Conservation (phyloP, 2,329 filamentous ascomycete genomes). For the Dothiorella sarmentorum region DNA sequence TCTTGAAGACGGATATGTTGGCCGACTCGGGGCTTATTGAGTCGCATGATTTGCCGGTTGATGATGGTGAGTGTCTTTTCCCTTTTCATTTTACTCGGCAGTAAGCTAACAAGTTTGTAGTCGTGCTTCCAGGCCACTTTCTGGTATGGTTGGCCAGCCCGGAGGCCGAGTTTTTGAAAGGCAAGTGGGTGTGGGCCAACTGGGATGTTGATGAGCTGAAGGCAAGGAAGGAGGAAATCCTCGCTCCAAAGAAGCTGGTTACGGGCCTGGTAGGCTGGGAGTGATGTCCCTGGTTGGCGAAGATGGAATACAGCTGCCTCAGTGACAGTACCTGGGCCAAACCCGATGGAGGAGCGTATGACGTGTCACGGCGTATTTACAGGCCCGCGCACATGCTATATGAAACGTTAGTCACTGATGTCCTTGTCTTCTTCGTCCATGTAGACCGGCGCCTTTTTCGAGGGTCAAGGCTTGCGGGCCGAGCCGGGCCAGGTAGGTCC, state of each 20-base stretch:
- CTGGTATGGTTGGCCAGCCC: constrained; percentile 32
- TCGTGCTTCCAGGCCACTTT: constrained; percentile 28
- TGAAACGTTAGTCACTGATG: no score
- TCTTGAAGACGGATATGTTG: constrained; percentile 39
- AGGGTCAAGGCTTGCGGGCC: constrained; percentile 11
- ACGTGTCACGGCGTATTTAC: no score
- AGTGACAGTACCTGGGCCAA: no score
- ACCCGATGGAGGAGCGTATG: no score
- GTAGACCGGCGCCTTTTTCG: constrained; percentile 3
- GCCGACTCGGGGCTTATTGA: not conserved
- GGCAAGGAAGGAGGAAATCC: constrained; percentile 21
- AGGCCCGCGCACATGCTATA: no score
- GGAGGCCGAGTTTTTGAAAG: constrained; percentile 24
- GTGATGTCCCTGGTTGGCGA: no score
- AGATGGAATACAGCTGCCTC: no score
- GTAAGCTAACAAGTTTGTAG: constrained; percentile 3
- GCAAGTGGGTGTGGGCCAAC: constrained; percentile 26
- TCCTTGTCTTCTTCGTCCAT: no score
- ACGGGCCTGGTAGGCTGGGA: constrained; percentile 1
- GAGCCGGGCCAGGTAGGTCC: constrained; percentile 18
- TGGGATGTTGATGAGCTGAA: constrained; percentile 36
- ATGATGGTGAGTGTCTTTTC: constrained; percentile 4
- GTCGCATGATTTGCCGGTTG: not conserved
- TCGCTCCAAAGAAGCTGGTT: not conserved
- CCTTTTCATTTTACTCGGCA: not conserved